Conservation (phyloP, 2,329 filamentous ascomycete species). For the Aspergillus terreus region DNA sequence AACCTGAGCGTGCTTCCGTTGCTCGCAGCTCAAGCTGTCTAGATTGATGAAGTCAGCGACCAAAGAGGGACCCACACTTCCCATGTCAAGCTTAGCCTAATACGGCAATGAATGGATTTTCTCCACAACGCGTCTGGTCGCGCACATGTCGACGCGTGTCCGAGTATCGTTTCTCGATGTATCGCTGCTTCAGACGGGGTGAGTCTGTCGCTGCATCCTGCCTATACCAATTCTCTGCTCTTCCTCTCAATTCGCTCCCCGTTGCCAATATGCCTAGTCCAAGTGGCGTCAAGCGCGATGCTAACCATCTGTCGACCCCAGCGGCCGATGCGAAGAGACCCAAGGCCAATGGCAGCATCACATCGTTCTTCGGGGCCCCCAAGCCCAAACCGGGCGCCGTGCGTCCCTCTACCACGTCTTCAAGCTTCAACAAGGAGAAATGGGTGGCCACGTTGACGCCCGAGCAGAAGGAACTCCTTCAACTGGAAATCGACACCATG, state of each 20-base stretch:
- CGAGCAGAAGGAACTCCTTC: constrained; percentile 78
- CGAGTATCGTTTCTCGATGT: background rate
- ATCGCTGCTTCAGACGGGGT: background rate
- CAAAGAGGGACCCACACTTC: too few species aligned
- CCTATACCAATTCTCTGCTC: background rate
- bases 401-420: constrained; percentile 21
- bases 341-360: constrained; percentile 74
- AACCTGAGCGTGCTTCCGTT: too few species aligned
- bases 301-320: constrained; percentile 41
- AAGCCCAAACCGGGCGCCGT: constrained; percentile 44
- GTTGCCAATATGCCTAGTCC: constrained; percentile 27
- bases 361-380: constrained; percentile 78
- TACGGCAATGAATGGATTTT: background rate
- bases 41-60: too few species aligned
- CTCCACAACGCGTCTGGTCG: constrained; percentile 4
- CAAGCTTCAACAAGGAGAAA: constrained; percentile 80
- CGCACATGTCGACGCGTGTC: background rate
- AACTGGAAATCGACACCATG: constrained; percentile 87
- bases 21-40: too few species aligned
- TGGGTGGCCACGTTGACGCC: constrained; percentile 77
- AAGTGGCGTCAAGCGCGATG: constrained; percentile 62
- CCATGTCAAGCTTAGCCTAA: too few species aligned
- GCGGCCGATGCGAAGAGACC: constrained; percentile 63
- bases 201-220: background rate
- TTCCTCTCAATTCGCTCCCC: background rate